Evolutionary conservation across 2,329 filamentous ascomycete species (phyloP).

Genomic region (Aspergillus felis): DNA sequence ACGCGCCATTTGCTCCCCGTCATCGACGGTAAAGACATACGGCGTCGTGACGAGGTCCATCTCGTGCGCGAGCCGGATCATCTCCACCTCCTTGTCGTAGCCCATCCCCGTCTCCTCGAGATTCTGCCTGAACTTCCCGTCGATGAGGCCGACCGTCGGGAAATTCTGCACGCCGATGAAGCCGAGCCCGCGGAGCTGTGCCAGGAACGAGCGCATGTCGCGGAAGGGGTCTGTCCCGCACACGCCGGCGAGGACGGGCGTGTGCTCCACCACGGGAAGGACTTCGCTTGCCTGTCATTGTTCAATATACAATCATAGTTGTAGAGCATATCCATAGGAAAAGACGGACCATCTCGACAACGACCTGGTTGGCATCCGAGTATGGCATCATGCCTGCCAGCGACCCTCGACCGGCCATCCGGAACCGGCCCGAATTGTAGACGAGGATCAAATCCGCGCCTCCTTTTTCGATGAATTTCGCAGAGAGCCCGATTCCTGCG

Average conservation of each 20-base stretch:
- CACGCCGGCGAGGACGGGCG: conserved; percentile 66
- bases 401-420: conserved; percentile 68
- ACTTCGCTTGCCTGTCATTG: conserved; percentile 56
- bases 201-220: conserved; percentile 57
- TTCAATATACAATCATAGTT: neutral
- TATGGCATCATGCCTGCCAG: conserved; percentile 69
- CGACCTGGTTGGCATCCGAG: conserved; percentile 66
- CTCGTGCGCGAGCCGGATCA: conserved; percentile 57
- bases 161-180: conserved; percentile 72
- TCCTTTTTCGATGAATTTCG: conserved; percentile 66
- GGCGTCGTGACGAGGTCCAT: conserved; percentile 64
- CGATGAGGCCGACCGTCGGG: conserved; percentile 67
- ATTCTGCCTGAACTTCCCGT: conserved; percentile 63
- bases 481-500: conserved; percentile 63
- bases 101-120: conserved; percentile 71
- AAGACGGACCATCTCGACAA: conserved; percentile 59
- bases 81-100: conserved; percentile 63
- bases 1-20: conserved; percentile 58
- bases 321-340: neutral
- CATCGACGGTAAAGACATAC: conserved; percentile 63
- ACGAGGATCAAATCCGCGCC: conserved; percentile 67
- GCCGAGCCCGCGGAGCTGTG: conserved; percentile 57
- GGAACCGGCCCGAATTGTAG: conserved; percentile 68
- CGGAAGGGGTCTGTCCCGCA: conserved; percentile 69
- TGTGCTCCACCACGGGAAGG: conserved; percentile 59